Conservation (phyloP, 2,329 filamentous ascomycete genomes). For the Ampelomyces quisqualis region DNA sequence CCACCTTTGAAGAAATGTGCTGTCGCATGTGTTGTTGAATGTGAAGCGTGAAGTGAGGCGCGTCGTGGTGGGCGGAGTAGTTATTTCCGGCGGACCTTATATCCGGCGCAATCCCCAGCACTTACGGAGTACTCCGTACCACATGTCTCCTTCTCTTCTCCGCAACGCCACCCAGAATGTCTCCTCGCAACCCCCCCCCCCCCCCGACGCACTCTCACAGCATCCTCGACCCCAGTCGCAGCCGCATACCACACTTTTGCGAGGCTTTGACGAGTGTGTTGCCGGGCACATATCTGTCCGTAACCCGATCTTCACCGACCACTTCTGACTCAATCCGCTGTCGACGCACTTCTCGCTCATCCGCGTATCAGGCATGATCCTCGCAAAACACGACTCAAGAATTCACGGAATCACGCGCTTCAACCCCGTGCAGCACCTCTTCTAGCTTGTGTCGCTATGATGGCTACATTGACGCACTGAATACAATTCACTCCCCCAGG, state of each 20-base stretch:
- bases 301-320: conserved; percentile 36
- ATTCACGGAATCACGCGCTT: too few species aligned
- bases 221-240: conserved; percentile 35
- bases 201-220: conserved; percentile 11
- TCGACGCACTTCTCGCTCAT: conserved; percentile 50
- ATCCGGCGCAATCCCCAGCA: conserved; percentile 4
- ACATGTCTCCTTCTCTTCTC: too few species aligned
- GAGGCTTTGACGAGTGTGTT: conserved; percentile 47
- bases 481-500: too few species aligned
- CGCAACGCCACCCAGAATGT: too few species aligned
- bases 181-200: not conserved
- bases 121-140: too few species aligned
- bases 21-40: not conserved
- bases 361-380: conserved; percentile 46
- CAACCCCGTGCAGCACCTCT: too few species aligned
- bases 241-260: conserved; percentile 47
- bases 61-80: not conserved
- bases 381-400: too few species aligned
- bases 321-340: conserved; percentile 48
- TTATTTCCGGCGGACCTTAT: conserved; percentile 2
- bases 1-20: too few species aligned
- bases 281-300: conserved; percentile 51
- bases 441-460: too few species aligned
- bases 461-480: too few species aligned
- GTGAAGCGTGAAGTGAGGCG: too few species aligned